Evolutionary conservation across 352 stramenopile species (phyloP).

Genomic region (Pythium utonaiense): DNA sequence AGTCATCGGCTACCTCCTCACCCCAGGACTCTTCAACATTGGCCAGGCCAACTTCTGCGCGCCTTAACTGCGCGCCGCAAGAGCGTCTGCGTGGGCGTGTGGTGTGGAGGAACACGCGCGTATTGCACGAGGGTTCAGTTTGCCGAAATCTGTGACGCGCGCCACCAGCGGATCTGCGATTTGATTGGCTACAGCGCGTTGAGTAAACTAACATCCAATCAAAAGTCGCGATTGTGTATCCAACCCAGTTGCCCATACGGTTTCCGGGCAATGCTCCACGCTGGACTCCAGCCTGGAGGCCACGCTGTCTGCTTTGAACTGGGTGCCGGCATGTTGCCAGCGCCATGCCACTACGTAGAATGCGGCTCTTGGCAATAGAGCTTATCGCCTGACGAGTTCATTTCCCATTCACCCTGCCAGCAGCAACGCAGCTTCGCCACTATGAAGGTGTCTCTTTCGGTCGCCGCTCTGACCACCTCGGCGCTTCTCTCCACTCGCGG

Average conservation of each 20-base stretch:
- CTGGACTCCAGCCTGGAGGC: too few species aligned
- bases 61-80: conserved; percentile 8
- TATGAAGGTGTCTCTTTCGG: neutral
- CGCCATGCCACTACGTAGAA: too few species aligned
- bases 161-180: neutral
- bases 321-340: too few species aligned
- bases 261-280: neutral
- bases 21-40: conserved; percentile 43
- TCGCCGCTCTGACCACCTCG: neutral
- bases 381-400: too few species aligned
- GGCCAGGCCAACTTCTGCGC: conserved; percentile 52
- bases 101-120: neutral
- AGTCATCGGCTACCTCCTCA: conserved; percentile 48
- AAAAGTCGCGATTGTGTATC: neutral
- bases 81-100: neutral
- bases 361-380: too few species aligned
- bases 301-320: too few species aligned
- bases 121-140: neutral
- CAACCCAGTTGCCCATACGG: neutral
- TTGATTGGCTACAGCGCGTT: neutral
- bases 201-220: neutral
- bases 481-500: neutral
- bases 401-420: neutral
- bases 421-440: neutral
- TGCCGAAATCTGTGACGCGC: neutral